These are phyloP conservation scores for Aspergillus conjunctus DNA, from an alignment of 495 filamentous ascomycete species.

Conservation along the genomic window DNA sequence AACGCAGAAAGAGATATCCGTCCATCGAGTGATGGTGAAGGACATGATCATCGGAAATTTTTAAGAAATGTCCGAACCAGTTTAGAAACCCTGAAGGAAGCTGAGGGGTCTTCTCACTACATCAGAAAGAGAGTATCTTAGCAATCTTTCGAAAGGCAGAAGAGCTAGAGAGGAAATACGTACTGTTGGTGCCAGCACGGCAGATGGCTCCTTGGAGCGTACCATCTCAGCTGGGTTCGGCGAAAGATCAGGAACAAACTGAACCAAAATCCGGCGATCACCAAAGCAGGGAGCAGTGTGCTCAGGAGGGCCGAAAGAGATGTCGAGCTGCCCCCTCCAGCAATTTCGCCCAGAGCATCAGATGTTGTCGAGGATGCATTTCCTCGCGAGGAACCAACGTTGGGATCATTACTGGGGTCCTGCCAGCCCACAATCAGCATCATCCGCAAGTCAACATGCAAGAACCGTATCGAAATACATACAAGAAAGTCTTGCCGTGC, in stretches of 20 bases:
- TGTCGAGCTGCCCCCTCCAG: slow-evolving; percentile 31
- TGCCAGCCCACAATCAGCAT: slow-evolving; percentile 19
- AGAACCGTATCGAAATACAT: slow-evolving; percentile 11
- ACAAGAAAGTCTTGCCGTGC: slow-evolving; percentile 24
- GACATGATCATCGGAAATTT: slow-evolving; percentile 60
- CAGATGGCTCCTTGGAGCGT: slow-evolving; percentile 81
- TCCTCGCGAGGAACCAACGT: slow-evolving; percentile 47
- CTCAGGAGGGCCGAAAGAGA: slow-evolving; percentile 61
- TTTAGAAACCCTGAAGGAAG: slow-evolving; percentile 54
- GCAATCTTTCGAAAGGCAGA: background rate
- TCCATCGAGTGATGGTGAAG: slow-evolving; percentile 72
- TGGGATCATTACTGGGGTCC: slow-evolving; percentile 46
- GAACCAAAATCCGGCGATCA: slow-evolving; percentile 68
- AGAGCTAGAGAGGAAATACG: slow-evolving; percentile 20
- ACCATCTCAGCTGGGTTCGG: slow-evolving; percentile 70
- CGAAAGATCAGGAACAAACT: slow-evolving; percentile 74
- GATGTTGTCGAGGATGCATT: slow-evolving; percentile 43
- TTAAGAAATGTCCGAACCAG: slow-evolving; percentile 65
- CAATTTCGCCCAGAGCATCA: slow-evolving; percentile 34
- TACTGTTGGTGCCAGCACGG: slow-evolving; percentile 68
- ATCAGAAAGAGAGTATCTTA: background rate
- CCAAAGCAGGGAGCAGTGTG: slow-evolving; percentile 69
- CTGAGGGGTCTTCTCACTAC: slow-evolving; percentile 42
- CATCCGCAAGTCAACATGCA: background rate
- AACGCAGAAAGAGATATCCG: slow-evolving; percentile 81